Evolutionary conservation across 257 asterid species (phyloP), one percentile per base, ranked within the genome.

Genomic region (Schizonepeta tenuifolia): DNA sequence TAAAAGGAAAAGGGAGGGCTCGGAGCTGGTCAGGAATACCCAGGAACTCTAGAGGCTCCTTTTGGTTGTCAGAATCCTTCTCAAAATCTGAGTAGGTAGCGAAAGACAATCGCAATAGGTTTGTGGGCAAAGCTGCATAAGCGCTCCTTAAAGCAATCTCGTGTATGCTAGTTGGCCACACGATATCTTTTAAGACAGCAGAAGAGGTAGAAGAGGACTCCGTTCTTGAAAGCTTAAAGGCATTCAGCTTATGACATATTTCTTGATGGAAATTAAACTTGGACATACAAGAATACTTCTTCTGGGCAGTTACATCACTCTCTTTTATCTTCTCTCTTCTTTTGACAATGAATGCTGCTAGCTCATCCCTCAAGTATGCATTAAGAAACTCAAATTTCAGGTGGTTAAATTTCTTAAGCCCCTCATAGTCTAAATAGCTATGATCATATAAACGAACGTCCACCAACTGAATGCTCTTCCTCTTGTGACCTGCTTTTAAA

Each of bases 131-230:
- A 70, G 79, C 60, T 49, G 86, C 67, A 82, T 75, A 86, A 26
- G 72, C 70, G 73, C 83, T 78, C 78, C 80, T 86, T 60, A 83
- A 55, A 53, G 90, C 88, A 79, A 90, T 84, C 79, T 92, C 98
- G 22, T 75, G 84, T 73, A 90, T 63, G 82, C 96, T 88, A 18
- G 78, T 82, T 0, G 94, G 98, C 78, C 82, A 85, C 77, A 74
- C 81, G 54, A 87, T 65, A 74, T 81, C 85, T 61, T 84, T 73
- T 67, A 86, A 66, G 15, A 82, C 74, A 69, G 78, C 79, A 7
- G 74, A 75, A 72, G 70, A 10, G 1, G 69, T 35, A 57, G 47
- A 26, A 51, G 86, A 72, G 14, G 84, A 72, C 40, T 69, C 57
- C 40, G 36, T 60, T 69, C 57, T 70, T 11, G 81, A 36, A 75